Evolutionary conservation across 257 asterid genomes (phyloP).

Genomic region (Schizonepeta tenuifolia): DNA sequence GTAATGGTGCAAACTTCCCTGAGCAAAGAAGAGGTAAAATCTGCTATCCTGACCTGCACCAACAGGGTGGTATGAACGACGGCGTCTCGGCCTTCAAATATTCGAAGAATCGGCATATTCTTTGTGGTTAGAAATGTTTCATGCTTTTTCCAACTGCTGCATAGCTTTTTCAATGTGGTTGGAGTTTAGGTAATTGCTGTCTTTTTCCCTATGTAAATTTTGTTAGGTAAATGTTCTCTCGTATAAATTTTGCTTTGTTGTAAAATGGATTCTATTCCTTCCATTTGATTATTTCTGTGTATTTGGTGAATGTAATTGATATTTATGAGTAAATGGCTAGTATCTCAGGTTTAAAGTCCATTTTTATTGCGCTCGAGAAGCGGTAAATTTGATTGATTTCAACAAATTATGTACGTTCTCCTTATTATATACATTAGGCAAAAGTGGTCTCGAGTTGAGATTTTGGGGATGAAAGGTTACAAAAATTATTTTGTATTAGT

Average conservation of each 20-base stretch:
- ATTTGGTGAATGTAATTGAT: too few species aligned
- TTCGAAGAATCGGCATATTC: not conserved
- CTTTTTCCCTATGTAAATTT: not conserved
- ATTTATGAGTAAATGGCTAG: too few species aligned
- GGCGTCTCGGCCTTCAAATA: not conserved
- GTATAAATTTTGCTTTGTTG: not conserved
- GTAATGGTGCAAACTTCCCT: conserved; percentile 73
- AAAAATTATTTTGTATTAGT: too few species aligned
- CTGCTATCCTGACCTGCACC: conserved; percentile 78
- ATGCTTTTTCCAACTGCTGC: not conserved
- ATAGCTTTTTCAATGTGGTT: not conserved
- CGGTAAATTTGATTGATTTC: too few species aligned
- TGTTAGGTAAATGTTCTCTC: too few species aligned
- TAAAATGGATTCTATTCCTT: not conserved
- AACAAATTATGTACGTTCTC: too few species aligned
- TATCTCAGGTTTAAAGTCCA: too few species aligned
- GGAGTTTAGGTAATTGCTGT: not conserved
- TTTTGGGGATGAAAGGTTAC: too few species aligned
- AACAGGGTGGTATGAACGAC: conserved; percentile 64
- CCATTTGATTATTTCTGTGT: not conserved
- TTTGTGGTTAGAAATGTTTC: conserved; percentile 2
- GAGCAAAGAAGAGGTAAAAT: conserved; percentile 78
- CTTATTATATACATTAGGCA: too few species aligned
- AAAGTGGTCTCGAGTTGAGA: too few species aligned
- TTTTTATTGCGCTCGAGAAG: too few species aligned